Base-by-base conservation (phyloP, 1,139 yeast genomes). In the Suhomyces yuchorum region DNA sequence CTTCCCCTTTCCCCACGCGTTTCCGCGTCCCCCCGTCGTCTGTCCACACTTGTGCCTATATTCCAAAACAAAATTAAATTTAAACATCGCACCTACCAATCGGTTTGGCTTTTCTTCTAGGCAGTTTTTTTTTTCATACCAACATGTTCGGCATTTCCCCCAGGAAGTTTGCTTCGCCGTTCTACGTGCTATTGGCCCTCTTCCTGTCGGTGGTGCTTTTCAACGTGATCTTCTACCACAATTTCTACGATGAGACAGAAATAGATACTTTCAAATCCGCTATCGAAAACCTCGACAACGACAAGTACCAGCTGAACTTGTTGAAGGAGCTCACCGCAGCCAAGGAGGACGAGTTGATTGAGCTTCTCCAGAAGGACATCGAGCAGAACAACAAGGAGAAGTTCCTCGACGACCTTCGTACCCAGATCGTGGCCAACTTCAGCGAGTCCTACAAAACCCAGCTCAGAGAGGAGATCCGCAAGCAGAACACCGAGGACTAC, bases 401-500 rank as follows among this genome's bases (percentile, higher is more conserved):
- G 46, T 46, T 58, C 43, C 32, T 52, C 23, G 49, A 51, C 9
- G 57, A 58, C n/a, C 51, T 61, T 22, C 39, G 50, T 22, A 23
- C 23, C 4, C 50, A 51, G 34, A 50, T 59, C 15, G 34, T 38
- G 11, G 37, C 46, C 18, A 51, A 56, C 47, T 54, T 48, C 37
- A 32, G 48, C 26, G 60, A 58, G 1, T 48, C 52, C 22, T 55
- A 58, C 40, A 59, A 59, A 50, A 24, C 52, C 2, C 55, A 56
- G 34, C 49, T 66, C 38, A 53, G 53, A 37, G 40, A 47, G 3
- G 51, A 60, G 36, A 51, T 67, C 18, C 38, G 49, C 23, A 44
- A 50, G 8, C 56, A 60, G 40, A 58, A 56, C 51, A 65, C 73
- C 22, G 33, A 52, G 36, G 57, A 61, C 14, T 52, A 58, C 37